Conservation (phyloP, 495 filamentous ascomycete genomes). For the Alectoria sarmentosa region DNA sequence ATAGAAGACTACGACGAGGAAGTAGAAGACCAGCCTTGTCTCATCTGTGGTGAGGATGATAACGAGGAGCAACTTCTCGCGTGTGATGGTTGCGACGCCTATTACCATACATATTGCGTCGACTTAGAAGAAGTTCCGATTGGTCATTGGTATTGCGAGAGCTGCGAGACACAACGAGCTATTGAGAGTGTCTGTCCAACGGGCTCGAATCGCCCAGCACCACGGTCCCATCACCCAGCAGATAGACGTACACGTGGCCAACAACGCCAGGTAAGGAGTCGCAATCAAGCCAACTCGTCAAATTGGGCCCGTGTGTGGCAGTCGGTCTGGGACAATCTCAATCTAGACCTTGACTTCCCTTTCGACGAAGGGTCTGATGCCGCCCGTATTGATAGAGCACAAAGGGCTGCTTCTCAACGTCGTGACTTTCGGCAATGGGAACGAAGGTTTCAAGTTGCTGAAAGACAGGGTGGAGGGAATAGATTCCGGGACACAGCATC, state of each 20-base stretch:
- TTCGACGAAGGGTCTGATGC: conserved; percentile 63
- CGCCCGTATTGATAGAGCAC: conserved; percentile 42
- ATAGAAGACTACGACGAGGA: conserved; percentile 66
- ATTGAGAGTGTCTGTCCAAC: conserved; percentile 30
- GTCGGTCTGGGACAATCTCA: conserved; percentile 55
- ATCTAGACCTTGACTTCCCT: conserved; percentile 82
- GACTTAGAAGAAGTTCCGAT: conserved; percentile 66
- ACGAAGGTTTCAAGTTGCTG: conserved; percentile 71
- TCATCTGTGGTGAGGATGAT: conserved; percentile 68
- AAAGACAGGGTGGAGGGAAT: conserved; percentile 59
- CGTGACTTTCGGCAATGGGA: conserved; percentile 70
- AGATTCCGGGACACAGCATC: conserved; percentile 59
- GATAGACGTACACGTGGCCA: conserved; percentile 47
- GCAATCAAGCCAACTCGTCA: conserved; percentile 40
- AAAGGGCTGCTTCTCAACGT: conserved; percentile 51
- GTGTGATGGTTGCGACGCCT: conserved; percentile 79
- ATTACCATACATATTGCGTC: conserved; percentile 81
- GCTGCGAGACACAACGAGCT: conserved; percentile 54
- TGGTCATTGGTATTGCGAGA: conserved; percentile 79
- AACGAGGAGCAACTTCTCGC: conserved; percentile 73
- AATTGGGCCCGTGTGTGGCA: conserved; percentile 66
- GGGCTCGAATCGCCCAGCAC: conserved; percentile 26
- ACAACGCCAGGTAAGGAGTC: conserved; percentile 36
- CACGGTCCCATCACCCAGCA: conserved; percentile 35
- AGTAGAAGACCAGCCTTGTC: conserved; percentile 58